phyloP scores from a whole-genome alignment of 2,329 filamentous ascomycete genomes.

The Aphanocladium album region DNA sequence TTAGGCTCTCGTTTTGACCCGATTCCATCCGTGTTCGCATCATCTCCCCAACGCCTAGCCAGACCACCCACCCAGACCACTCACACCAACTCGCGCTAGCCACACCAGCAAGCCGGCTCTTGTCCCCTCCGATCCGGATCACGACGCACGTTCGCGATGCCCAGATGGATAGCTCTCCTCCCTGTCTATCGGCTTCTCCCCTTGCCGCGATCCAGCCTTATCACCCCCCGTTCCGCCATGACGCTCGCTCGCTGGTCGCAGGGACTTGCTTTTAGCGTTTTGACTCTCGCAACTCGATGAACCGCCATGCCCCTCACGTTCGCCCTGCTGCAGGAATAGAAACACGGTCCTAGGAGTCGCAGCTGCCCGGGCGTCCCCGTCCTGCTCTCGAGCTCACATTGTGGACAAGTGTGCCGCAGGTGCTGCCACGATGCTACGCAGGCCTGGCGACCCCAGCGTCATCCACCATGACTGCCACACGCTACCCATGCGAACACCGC shows the following conservation, averaged over 20 bases:
- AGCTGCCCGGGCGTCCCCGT: too few species aligned
- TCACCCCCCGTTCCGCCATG: background rate
- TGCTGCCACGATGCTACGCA: background rate
- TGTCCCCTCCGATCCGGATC: background rate
- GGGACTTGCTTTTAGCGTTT: background rate
- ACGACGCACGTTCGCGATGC: background rate
- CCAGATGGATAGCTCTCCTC: background rate
- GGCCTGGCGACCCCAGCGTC: background rate
- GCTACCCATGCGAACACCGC: background rate
- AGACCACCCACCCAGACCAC: background rate
- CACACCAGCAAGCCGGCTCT: conserved; percentile 5
- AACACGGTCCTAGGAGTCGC: too few species aligned
- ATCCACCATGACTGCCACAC: background rate
- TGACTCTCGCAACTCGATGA: background rate
- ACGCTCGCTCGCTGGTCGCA: background rate
- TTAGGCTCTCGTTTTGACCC: background rate
- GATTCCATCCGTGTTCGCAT: background rate
- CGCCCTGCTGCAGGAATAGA: background rate
- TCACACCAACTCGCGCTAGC: background rate
- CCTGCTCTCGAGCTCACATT: background rate
- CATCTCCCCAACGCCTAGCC: too few species aligned
- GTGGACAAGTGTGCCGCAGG: background rate
- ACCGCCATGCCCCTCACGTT: background rate
- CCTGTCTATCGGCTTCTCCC: background rate
- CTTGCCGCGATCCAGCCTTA: background rate